Conservation (phyloP, 1,139 yeast genomes). For the Suhomyces anneliseae region DNA sequence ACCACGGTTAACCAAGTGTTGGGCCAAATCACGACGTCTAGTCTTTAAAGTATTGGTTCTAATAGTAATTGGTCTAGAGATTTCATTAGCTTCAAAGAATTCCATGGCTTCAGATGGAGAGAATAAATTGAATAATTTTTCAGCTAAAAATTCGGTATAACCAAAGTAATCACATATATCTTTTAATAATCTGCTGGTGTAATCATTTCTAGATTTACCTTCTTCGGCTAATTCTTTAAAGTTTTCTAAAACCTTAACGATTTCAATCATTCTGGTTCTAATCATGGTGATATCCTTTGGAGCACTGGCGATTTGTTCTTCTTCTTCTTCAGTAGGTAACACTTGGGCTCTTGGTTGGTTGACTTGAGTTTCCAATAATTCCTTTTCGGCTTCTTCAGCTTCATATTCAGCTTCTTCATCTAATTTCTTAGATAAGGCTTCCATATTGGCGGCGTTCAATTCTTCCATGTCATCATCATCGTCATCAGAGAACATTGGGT, state of each 20-base stretch:
- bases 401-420: conserved; percentile 74
- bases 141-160: conserved; percentile 93
- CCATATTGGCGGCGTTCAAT: conserved; percentile 86
- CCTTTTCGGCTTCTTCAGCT: conserved; percentile 77
- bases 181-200: conserved; percentile 68
- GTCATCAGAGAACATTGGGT: conserved; percentile 83
- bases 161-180: conserved; percentile 96
- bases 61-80: conserved; percentile 92
- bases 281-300: conserved; percentile 78
- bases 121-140: conserved; percentile 84
- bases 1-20: conserved; percentile 91
- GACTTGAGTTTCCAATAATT: conserved; percentile 54
- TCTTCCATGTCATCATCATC: conserved; percentile 77
- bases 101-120: conserved; percentile 97
- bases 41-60: conserved; percentile 95
- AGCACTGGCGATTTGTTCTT: conserved; percentile 49
- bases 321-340: conserved; percentile 62
- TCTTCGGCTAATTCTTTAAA: conserved; percentile 82
- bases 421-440: conserved; percentile 65
- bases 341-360: conserved; percentile 71
- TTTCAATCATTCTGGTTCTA: conserved; percentile 92
- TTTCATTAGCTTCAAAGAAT: conserved; percentile 97
- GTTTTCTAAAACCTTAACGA: conserved; percentile 93
- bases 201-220: conserved; percentile 82
- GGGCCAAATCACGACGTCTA: conserved; percentile 94